Evolutionary conservation across 768 basidiomycete genomes (phyloP).

Genomic region (Boletus coccyginus): DNA sequence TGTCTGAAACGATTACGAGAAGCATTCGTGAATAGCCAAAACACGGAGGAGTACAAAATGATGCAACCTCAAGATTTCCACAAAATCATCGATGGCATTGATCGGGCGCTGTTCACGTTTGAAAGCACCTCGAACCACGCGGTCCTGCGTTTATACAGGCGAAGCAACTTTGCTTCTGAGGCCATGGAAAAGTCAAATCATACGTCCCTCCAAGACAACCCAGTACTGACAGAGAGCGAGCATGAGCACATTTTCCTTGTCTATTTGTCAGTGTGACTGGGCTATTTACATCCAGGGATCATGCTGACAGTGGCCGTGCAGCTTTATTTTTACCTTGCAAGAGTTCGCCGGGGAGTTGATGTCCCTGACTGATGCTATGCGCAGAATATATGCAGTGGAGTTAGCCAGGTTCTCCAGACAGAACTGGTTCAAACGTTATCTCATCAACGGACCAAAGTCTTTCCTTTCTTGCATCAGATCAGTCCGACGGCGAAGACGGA

Average conservation of each 20-base stretch:
- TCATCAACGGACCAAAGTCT: conserved; percentile 23
- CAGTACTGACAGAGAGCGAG: conserved; percentile 45
- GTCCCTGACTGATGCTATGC: conserved; percentile 80
- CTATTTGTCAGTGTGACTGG: conserved; percentile 71
- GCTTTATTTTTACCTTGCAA: conserved; percentile 95
- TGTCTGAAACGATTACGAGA: conserved; percentile 64
- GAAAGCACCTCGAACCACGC: conserved; percentile 85
- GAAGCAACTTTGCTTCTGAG: conserved; percentile 37
- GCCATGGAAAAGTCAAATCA: conserved; percentile 12
- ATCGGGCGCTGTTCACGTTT: conserved; percentile 67
- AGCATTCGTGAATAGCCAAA: conserved; percentile 51
- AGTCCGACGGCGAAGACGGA: conserved; percentile 9
- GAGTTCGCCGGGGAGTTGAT: conserved; percentile 87
- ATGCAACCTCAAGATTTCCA: conserved; percentile 60
- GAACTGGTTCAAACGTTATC: conserved; percentile 41
- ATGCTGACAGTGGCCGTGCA: conserved; percentile 33
- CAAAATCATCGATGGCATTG: conserved; percentile 61
- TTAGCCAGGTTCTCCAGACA: conserved; percentile 38
- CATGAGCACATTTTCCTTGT: conserved; percentile 86
- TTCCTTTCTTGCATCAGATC: conserved; percentile 22
- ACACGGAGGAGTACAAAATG: conserved; percentile 30
- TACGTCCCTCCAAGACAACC: conserved; percentile 31
- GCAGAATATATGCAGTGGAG: conserved; percentile 70
- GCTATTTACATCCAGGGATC: background rate
- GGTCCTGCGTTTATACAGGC: conserved; percentile 69